A percentile compares a stretch with the other conserved stretches of the same genome.
phyloP scores from a whole-genome alignment of 805 yeast genomes.

The Pichia deserticola region DNA sequence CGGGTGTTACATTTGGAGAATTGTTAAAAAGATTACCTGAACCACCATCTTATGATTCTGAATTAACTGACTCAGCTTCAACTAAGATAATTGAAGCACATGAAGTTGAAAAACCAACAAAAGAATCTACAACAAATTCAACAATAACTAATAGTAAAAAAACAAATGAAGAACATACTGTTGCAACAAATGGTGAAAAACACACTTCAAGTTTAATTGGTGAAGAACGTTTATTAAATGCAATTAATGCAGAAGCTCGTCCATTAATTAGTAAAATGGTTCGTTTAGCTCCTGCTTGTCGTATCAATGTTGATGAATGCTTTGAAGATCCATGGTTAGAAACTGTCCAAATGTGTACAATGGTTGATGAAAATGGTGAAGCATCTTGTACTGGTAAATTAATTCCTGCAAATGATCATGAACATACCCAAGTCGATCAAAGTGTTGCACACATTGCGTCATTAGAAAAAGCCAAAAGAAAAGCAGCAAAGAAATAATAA shows the following conservation, averaged over 20 bases:
- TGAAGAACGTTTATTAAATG: conserved; percentile 61
- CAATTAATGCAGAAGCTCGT: conserved; percentile 64
- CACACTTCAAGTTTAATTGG: conserved; percentile 66
- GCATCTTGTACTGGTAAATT: conserved; percentile 29
- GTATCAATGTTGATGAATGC: conserved; percentile 74
- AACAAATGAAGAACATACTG: background rate
- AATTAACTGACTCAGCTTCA: background rate
- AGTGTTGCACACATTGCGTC: conserved; percentile 94
- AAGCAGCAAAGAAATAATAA: conserved; percentile 11
- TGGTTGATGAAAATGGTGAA: conserved; percentile 33
- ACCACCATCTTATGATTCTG: conserved; percentile 25
- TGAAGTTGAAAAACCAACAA: background rate
- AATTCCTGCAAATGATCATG: conserved; percentile 51
- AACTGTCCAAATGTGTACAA: conserved; percentile 62
- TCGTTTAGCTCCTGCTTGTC: conserved; percentile 76
- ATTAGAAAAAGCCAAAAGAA: conserved; percentile 70
- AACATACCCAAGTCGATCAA: conserved; percentile 85
- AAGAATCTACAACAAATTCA: background rate
- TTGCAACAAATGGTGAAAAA: conserved; percentile 14
- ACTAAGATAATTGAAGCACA: conserved; percentile 11
- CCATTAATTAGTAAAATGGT: conserved; percentile 69
- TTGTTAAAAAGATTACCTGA: conserved; percentile 49
- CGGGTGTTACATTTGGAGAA: conserved; percentile 60
- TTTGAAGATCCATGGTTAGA: conserved; percentile 65
- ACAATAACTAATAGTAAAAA: background rate